Evolutionary conservation across 176 grass and related monocot genomes (phyloP).

Genomic region (Secale cereale): DNA sequence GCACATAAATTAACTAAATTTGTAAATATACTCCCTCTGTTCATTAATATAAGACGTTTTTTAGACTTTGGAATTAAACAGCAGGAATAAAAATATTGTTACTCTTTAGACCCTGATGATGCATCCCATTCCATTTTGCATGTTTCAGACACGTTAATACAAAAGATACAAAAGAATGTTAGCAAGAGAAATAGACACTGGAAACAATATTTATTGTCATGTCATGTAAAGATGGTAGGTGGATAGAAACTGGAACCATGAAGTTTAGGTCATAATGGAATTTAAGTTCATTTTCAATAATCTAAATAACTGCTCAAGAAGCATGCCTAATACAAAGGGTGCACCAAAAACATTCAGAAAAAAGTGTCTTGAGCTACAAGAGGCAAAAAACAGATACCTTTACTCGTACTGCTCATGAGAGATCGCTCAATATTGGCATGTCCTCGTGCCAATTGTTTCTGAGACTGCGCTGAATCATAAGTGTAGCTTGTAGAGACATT

Average conservation of each 20-base stretch:
- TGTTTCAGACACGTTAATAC: neutral
- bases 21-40: neutral
- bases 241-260: neutral
- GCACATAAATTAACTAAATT: neutral
- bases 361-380: neutral
- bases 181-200: neutral
- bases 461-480: slow-evolving; percentile 32
- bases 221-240: neutral
- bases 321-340: neutral
- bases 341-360: slow-evolving; percentile 1
- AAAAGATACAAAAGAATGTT: neutral
- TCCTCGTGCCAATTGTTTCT: slow-evolving; percentile 37
- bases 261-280: neutral
- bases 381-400: slow-evolving; percentile 43
- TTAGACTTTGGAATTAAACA: neutral
- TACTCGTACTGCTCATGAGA: slow-evolving; percentile 6
- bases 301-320: neutral
- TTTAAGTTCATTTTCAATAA: neutral
- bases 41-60: no score
- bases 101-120: neutral
- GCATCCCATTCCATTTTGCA: neutral
- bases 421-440: slow-evolving; percentile 33
- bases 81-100: neutral
- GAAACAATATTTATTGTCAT: neutral
- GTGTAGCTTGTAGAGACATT: slow-evolving; percentile 31